Base-by-base conservation (phyloP, 2,329 filamentous ascomycete genomes). In the Ascochyta viciae-villosae region DNA sequence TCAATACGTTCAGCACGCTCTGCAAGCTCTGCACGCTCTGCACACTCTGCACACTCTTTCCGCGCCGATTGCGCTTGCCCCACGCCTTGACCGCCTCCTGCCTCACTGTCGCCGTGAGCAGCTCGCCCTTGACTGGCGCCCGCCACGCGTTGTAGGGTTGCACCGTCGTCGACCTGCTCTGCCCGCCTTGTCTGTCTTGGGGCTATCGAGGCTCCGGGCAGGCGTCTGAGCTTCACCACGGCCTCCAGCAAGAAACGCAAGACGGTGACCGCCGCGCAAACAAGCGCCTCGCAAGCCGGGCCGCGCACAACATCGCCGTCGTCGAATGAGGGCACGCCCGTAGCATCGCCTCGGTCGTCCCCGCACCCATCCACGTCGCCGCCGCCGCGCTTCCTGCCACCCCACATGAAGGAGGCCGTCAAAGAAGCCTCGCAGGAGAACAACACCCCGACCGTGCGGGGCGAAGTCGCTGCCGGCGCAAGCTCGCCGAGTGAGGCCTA, bases 321-420 rank as follows among this genome's bases (percentile, higher is more conserved):
- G 60, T 68, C 71, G 72, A 57, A 76, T 74, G 74, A 72, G 57
- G 67, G 63, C 56, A 62, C 62, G 42, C 63, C 53, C 33, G 58
- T 67, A 63, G 65, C 58, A 27, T 74, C 72, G 33, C 68, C 71
- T 61, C 72, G 67, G 62, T 74, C 74, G 56, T 76, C 74, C 63
- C 73, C 75, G 59, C 73, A 72, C 49, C 72, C 67, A 43, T 50
- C 69, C 53, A 73, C 74, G 45, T 65, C 71, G 57, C 75, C 67
- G 19, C 75, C 77, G 50, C 76, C 78, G 39, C 78, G 81, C 56
- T 84, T 81, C 70, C 77, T 86, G 51, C 83, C 83, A 58, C 80
- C 83, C 50, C 83, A 85, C 72, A 74, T 86, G 53, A 82, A 83
- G 69, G 78, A 80, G 71, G 82, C 83, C 70, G 77, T 82, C 50